Conservation (phyloP, 306 rosid species). For the Castanea crenata region DNA sequence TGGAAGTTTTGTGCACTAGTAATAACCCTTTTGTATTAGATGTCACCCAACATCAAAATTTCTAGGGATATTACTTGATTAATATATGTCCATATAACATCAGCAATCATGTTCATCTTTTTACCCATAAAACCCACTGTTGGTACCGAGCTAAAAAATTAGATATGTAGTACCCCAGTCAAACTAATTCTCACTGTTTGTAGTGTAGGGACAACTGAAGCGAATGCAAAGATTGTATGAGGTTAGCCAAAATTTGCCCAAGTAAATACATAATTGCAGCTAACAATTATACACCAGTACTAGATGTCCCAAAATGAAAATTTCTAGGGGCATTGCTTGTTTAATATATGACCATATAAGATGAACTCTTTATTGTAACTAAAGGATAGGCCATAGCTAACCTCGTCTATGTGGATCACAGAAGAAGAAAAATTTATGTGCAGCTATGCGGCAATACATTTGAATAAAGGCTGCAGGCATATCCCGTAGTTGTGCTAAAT, state of each 20-base stretch:
- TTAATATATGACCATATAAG: constrained; percentile 14
- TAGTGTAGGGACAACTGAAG: neutral
- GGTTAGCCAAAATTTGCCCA: neutral
- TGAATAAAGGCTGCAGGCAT: constrained; percentile 66
- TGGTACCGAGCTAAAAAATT: neutral
- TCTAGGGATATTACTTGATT: neutral
- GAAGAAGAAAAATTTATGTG: constrained; percentile 96
- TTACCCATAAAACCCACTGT: neutral
- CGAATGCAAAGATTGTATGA: neutral
- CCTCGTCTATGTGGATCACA: constrained; percentile 99
- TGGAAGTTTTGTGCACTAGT: too few relatives aligned
- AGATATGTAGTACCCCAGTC: neutral
- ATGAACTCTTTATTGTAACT: constrained; percentile 8
- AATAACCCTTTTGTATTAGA: neutral
- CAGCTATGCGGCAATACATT: constrained; percentile 95
- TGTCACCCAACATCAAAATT: neutral
- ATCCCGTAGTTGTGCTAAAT: constrained; percentile 90
- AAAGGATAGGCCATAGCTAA: constrained; percentile 43
- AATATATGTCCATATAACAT: constrained; percentile 17
- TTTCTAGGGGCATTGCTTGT: neutral
- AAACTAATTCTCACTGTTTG: neutral
- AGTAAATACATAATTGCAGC: neutral
- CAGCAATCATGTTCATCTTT: neutral
- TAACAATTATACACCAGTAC: neutral
- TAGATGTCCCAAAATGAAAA: neutral